Evolutionary conservation across 164 flowering plant species (phyloP).

Genomic region (Euptelea pleiosperma): DNA sequence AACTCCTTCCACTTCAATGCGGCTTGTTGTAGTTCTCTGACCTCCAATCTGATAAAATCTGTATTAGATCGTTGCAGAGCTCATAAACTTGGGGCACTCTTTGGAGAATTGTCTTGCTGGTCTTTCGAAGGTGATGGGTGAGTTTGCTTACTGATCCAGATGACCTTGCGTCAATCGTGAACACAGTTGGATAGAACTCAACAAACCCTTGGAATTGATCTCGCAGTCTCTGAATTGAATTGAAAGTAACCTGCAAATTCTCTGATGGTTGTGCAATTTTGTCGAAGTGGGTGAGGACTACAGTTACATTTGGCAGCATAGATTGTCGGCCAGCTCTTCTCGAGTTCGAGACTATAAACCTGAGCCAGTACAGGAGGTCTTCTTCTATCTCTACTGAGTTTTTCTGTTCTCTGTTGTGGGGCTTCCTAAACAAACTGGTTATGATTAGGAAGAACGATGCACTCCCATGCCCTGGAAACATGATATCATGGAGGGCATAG

Average conservation of each 20-base stretch:
- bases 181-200: slow-evolving; percentile 79
- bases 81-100: slow-evolving; percentile 78
- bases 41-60: slow-evolving; percentile 75
- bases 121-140: slow-evolving; percentile 56
- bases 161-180: slow-evolving; percentile 95
- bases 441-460: slow-evolving; percentile 74
- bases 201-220: slow-evolving; percentile 71
- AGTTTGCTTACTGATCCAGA: slow-evolving; percentile 75
- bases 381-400: slow-evolving; percentile 62
- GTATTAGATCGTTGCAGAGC: slow-evolving; percentile 67
- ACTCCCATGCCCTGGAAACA: slow-evolving; percentile 95
- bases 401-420: slow-evolving; percentile 70
- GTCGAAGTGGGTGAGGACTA: slow-evolving; percentile 84
- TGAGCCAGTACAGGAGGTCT: slow-evolving; percentile 85
- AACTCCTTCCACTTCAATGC: slow-evolving; percentile 86
- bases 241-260: slow-evolving; percentile 40
- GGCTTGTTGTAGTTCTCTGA: slow-evolving; percentile 62
- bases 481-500: slow-evolving; percentile 79
- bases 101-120: slow-evolving; percentile 73
- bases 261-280: slow-evolving; percentile 57
- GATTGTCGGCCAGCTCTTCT: slow-evolving; percentile 64
- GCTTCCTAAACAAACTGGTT: slow-evolving; percentile 67
- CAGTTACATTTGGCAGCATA: slow-evolving; percentile 78
- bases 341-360: slow-evolving; percentile 84
- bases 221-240: slow-evolving; percentile 49